phyloP scores from a whole-genome alignment of 495 filamentous ascomycete species.

The Xylaria cubensis region DNA sequence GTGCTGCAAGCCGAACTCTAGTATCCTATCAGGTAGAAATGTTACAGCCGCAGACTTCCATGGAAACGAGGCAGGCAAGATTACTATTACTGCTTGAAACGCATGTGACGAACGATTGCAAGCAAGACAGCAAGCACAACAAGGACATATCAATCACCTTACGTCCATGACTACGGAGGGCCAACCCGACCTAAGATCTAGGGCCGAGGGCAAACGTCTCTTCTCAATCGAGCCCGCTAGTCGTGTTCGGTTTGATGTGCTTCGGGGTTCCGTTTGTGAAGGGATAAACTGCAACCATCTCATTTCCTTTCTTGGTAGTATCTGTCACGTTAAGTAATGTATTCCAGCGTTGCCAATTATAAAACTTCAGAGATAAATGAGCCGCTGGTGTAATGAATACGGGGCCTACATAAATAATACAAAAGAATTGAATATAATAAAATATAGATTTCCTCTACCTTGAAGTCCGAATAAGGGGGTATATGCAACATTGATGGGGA shows the following conservation, averaged over 20 bases:
- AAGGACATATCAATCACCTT: background rate
- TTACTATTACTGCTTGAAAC: background rate
- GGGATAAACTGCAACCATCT: background rate
- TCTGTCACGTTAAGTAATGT: background rate
- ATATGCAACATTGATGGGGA: constrained; percentile 25
- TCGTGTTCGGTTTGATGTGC: background rate
- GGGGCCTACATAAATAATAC: background rate
- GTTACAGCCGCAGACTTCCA: background rate
- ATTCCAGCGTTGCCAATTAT: background rate
- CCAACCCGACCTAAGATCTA: background rate
- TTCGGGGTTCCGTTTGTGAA: background rate
- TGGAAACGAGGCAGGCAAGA: background rate
- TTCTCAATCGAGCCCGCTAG: background rate
- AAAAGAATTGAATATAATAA: constrained; percentile 14
- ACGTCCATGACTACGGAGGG: background rate
- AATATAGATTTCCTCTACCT: constrained; percentile 24
- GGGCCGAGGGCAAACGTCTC: background rate
- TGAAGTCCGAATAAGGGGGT: constrained; percentile 24
- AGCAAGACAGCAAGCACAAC: background rate
- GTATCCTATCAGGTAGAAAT: background rate
- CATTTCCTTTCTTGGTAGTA: background rate
- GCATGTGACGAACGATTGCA: background rate
- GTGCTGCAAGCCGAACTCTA: background rate
- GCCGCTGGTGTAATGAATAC: background rate
- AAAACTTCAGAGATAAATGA: background rate